phyloP scores from a whole-genome alignment of 371 early-diverging fungal genomes.

The Entomophthora muscae region DNA sequence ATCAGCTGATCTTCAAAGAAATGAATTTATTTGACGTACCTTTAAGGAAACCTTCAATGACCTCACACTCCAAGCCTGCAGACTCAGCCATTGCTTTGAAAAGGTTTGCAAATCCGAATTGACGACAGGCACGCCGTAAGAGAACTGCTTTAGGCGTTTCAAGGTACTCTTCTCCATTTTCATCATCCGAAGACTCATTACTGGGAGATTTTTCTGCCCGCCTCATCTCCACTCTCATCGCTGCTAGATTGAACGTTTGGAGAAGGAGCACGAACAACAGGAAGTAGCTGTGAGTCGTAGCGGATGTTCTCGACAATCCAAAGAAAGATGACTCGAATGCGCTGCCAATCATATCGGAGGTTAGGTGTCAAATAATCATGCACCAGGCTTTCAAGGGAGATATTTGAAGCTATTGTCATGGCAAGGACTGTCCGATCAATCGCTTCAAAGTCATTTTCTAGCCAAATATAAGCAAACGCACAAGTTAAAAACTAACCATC shows the following conservation, averaged over 20 bases:
- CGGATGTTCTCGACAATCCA: constrained; percentile 5
- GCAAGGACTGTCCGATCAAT: neutral
- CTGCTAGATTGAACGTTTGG: neutral
- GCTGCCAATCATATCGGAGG: constrained; percentile 2
- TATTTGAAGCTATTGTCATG: neutral
- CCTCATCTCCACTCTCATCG: neutral
- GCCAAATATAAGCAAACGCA: neutral
- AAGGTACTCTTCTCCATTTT: neutral
- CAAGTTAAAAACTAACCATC: neutral
- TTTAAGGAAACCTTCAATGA: constrained; percentile 32
- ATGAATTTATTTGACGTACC: too few relatives aligned
- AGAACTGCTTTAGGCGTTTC: constrained; percentile 7
- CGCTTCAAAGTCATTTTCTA: constrained; percentile 1
- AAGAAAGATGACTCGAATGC: neutral
- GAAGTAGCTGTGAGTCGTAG: neutral
- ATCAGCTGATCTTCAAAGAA: too few relatives aligned
- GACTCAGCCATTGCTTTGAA: constrained; percentile 35
- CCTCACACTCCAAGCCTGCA: constrained; percentile 28
- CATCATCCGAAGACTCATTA: neutral
- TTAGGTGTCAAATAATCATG: neutral
- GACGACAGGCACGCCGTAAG: neutral
- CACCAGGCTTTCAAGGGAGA: neutral
- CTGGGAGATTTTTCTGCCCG: neutral
- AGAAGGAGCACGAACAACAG: neutral
- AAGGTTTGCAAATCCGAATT: constrained; percentile 27